Evolutionary conservation across 495 filamentous ascomycete genomes (phyloP).

Genomic region (Xylaria telfairii): DNA sequence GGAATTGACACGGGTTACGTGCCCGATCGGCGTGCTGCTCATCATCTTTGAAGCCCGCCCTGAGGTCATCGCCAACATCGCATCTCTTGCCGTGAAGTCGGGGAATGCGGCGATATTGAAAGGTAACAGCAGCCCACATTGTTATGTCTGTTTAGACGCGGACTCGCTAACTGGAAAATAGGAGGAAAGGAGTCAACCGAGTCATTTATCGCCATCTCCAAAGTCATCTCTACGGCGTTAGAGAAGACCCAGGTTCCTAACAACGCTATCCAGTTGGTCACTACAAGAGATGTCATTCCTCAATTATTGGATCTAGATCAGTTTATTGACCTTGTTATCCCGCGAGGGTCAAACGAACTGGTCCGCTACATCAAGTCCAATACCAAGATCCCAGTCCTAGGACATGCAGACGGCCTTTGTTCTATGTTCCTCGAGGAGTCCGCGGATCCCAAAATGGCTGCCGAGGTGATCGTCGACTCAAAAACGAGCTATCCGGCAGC

Average conservation of each 20-base stretch:
- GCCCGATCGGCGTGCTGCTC: slow-evolving; percentile 92
- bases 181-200: slow-evolving; percentile 94
- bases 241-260: slow-evolving; percentile 79
- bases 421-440: slow-evolving; percentile 84
- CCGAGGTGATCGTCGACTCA: slow-evolving; percentile 84
- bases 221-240: slow-evolving; percentile 81
- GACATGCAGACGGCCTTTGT: slow-evolving; percentile 95
- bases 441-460: slow-evolving; percentile 72
- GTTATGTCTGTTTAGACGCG: not conserved
- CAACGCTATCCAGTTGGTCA: slow-evolving; percentile 88
- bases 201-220: slow-evolving; percentile 88
- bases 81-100: slow-evolving; percentile 95
- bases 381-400: slow-evolving; percentile 94
- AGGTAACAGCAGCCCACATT: slow-evolving; percentile 43
- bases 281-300: slow-evolving; percentile 85
- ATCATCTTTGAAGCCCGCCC: slow-evolving; percentile 98
- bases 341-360: slow-evolving; percentile 90
- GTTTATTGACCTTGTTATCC: slow-evolving; percentile 94
- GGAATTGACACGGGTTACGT: slow-evolving; percentile 82
- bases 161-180: slow-evolving; percentile 33
- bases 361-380: slow-evolving; percentile 87
- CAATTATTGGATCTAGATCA: slow-evolving; percentile 82
- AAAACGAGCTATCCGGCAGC: slow-evolving; percentile 96
- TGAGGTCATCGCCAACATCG: slow-evolving; percentile 98
- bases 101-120: slow-evolving; percentile 98